Conservation (phyloP, 2,329 filamentous ascomycete genomes). For the Ophiostoma sp. region DNA sequence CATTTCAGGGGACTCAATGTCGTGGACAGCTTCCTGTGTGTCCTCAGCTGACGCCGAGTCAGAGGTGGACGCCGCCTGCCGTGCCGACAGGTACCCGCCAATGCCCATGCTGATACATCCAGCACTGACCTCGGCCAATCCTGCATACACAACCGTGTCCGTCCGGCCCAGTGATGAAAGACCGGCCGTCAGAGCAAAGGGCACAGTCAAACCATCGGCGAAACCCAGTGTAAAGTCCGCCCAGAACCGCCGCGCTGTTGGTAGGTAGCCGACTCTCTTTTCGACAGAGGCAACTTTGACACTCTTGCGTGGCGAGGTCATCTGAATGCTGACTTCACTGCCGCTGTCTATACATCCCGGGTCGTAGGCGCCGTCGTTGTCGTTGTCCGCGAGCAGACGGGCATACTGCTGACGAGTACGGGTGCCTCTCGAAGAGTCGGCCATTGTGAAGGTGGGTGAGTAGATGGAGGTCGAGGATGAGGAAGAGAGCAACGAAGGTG, state of each 20-base stretch:
- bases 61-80: constrained; percentile 25
- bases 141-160: constrained; percentile 65
- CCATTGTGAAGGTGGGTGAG: neutral
- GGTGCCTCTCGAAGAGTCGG: neutral
- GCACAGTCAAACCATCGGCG: constrained; percentile 72
- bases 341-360: neutral
- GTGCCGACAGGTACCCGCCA: constrained; percentile 66
- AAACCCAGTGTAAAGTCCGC: constrained; percentile 71
- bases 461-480: neutral
- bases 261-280: constrained; percentile 22
- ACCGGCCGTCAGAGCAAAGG: constrained; percentile 72
- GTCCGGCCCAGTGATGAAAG: constrained; percentile 61
- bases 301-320: neutral
- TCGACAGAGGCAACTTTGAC: neutral
- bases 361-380: constrained; percentile 7
- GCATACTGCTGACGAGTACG: constrained; percentile 11
- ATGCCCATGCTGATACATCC: constrained; percentile 74
- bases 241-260: constrained; percentile 46
- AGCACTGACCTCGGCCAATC: constrained; percentile 68
- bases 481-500: neutral
- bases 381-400: constrained; percentile 11
- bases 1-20: constrained; percentile 29
- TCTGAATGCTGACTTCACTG: constrained; percentile 22
- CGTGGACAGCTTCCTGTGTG: neutral
- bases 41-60: constrained; percentile 26